phyloP scores from a whole-genome alignment of 805 yeast genomes.

The Candida pseudofarinosa region DNA sequence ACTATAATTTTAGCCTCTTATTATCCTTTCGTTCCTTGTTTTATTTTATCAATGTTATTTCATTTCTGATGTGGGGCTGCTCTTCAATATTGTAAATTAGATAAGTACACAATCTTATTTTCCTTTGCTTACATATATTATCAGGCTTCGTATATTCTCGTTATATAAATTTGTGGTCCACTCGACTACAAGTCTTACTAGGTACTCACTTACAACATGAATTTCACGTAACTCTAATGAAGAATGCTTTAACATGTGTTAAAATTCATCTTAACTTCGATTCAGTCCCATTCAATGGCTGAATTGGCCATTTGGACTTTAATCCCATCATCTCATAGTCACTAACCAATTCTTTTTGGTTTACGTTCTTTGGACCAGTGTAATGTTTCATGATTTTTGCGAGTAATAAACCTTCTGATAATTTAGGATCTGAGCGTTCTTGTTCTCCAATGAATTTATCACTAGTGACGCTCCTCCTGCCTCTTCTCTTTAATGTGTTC shows the following conservation, averaged over 20 bases:
- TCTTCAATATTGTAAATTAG: background rate
- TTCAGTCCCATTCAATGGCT: background rate
- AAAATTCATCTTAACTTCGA: background rate
- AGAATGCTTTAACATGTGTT: too few species aligned
- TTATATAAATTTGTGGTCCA: constrained; percentile 1
- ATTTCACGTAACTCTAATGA: too few species aligned
- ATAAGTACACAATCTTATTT: background rate
- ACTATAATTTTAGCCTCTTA: background rate
- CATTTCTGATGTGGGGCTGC: background rate
- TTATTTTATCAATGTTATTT: background rate
- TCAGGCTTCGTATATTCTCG: constrained; percentile 1
- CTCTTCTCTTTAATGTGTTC: constrained; percentile 33
- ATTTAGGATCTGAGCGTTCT: constrained; percentile 12
- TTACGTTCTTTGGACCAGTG: constrained; percentile 34
- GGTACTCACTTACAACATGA: too few species aligned
- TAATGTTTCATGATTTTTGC: constrained; percentile 43
- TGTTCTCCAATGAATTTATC: constrained; percentile 7
- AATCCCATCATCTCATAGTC: constrained; percentile 38
- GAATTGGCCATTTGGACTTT: constrained; percentile 33
- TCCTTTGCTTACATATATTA: constrained; percentile 6
- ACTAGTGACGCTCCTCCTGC: constrained; percentile 24
- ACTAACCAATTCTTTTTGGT: constrained; percentile 26
- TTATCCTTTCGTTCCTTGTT: background rate
- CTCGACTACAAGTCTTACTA: background rate
- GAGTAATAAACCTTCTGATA: constrained; percentile 33